phyloP scores from a whole-genome alignment of 2,329 filamentous ascomycete genomes.

The Lanzia echinophila region DNA sequence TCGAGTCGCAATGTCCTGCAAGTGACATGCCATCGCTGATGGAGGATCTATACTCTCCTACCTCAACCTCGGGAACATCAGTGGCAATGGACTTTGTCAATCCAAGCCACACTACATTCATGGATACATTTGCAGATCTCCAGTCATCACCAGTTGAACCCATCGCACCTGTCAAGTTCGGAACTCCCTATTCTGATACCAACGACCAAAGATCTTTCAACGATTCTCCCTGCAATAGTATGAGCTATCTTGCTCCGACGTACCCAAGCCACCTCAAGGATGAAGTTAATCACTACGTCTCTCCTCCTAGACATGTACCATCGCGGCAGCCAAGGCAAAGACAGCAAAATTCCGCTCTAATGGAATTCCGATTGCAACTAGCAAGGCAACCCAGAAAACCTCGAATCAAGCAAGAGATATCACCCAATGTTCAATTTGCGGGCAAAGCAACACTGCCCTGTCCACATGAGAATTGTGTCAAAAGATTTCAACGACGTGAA shows the following conservation, averaged over 20 bases:
- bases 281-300: slow-evolving; percentile 1
- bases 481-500: slow-evolving; percentile 42
- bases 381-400: background rate
- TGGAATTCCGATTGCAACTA: too few species aligned
- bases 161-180: slow-evolving; percentile 4
- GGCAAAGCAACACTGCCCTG: slow-evolving; percentile 37
- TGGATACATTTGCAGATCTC: slow-evolving; percentile 14
- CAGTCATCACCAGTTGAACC: slow-evolving; percentile 11
- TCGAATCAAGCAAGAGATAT: background rate
- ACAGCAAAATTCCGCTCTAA: slow-evolving; percentile 9
- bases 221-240: background rate
- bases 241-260: background rate
- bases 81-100: slow-evolving; percentile 20
- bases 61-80: slow-evolving; percentile 14
- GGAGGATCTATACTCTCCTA: slow-evolving; percentile 17
- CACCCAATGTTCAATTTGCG: slow-evolving; percentile 12
- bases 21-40: slow-evolving; percentile 15
- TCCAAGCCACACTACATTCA: slow-evolving; percentile 24
- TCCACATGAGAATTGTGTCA: slow-evolving; percentile 36
- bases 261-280: background rate
- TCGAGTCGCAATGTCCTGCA: slow-evolving; percentile 11
- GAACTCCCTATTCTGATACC: slow-evolving; percentile 4
- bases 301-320: slow-evolving; percentile 6
- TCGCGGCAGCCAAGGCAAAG: slow-evolving; percentile 5
- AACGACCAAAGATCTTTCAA: background rate